Evolutionary conservation across 805 yeast genomes (phyloP).

Genomic region (Wickerhamiella siamensis): DNA sequence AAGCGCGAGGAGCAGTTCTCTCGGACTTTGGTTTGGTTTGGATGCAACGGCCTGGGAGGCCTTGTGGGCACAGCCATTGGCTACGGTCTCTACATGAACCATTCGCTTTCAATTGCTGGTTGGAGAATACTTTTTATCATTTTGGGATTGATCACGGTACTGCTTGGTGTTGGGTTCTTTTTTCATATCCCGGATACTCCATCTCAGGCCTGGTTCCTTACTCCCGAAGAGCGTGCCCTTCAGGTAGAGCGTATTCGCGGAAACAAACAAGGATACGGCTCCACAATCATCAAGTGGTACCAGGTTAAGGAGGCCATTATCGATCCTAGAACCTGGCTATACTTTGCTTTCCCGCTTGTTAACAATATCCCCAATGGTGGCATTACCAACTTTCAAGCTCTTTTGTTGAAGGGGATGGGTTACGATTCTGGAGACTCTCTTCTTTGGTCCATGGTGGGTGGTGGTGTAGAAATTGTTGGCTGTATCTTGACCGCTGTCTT

Average conservation of each 20-base stretch:
- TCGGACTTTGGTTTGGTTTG: constrained; percentile 30
- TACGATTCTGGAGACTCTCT: constrained; percentile 22
- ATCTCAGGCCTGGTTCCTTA: constrained; percentile 31
- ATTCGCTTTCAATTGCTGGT: constrained; percentile 17
- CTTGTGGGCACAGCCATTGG: constrained; percentile 35
- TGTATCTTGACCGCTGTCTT: constrained; percentile 9
- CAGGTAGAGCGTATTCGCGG: constrained; percentile 38
- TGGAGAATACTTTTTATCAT: constrained; percentile 47
- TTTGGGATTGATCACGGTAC: constrained; percentile 40
- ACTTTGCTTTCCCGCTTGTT: constrained; percentile 29
- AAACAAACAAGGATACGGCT: constrained; percentile 45
- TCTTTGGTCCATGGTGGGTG: constrained; percentile 32
- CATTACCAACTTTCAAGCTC: constrained; percentile 33
- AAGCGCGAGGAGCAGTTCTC: constrained; percentile 31
- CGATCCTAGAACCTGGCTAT: constrained; percentile 38
- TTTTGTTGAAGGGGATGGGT: constrained; percentile 29
- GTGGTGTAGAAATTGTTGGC: constrained; percentile 28
- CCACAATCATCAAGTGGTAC: constrained; percentile 34
- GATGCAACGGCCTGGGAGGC: constrained; percentile 30
- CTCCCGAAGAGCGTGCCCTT: constrained; percentile 31
- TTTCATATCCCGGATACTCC: constrained; percentile 40
- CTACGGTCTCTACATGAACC: constrained; percentile 27
- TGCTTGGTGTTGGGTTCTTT: constrained; percentile 20
- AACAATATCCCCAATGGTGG: constrained; percentile 42
- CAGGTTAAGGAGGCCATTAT: constrained; percentile 38